These are phyloP conservation scores for Ophiocordyceps camponoti-floridani DNA, from an alignment of 2,329 filamentous ascomycete genomes.

Conservation along the genomic window DNA sequence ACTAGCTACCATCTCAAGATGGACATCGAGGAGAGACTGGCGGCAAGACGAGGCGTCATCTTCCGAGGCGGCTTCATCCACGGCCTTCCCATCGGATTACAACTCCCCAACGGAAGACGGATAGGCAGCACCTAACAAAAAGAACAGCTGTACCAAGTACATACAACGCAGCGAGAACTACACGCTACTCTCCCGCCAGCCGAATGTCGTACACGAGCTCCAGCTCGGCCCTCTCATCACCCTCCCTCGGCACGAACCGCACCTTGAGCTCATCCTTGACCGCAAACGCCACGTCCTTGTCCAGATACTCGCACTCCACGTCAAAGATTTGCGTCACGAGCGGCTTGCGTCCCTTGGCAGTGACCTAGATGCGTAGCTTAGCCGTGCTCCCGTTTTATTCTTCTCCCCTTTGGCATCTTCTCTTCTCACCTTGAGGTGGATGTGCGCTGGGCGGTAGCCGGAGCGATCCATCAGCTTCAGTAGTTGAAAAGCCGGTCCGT, in stretches of 20 bases:
- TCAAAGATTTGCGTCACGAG: conserved; percentile 65
- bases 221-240: conserved; percentile 29
- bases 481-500: conserved; percentile 35
- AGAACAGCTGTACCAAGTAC: no score
- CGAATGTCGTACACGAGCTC: conserved; percentile 45
- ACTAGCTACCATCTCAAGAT: conserved; percentile 37
- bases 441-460: conserved; percentile 38
- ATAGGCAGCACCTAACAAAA: background rate
- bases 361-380: conserved; percentile 11
- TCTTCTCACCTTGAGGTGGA: conserved; percentile 35
- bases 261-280: conserved; percentile 32
- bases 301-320: conserved; percentile 41
- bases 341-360: conserved; percentile 41
- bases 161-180: no score
- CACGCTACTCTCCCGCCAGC: conserved; percentile 11
- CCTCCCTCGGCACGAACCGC: conserved; percentile 18
- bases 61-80: conserved; percentile 20
- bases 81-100: conserved; percentile 27
- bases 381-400: no score
- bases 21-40: conserved; percentile 32
- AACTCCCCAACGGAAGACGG: conserved; percentile 25
- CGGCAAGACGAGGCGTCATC: conserved; percentile 11
- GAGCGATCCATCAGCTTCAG: conserved; percentile 36
- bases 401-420: no score
- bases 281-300: conserved; percentile 32